phyloP scores from a whole-genome alignment of 1,139 yeast genomes.

The Petasospora rhodanensis region DNA sequence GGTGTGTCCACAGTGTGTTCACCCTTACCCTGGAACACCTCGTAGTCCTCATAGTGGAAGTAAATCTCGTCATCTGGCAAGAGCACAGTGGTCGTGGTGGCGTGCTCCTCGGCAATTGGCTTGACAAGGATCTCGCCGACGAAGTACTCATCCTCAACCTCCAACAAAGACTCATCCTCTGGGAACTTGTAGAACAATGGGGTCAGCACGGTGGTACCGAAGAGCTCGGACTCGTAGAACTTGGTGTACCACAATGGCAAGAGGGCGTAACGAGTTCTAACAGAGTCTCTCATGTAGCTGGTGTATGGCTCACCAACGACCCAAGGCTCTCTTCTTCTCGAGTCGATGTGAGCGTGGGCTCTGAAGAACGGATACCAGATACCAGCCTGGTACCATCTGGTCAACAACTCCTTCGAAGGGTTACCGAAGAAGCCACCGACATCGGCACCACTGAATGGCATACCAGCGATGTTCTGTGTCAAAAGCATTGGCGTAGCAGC shows the following conservation, averaged over 20 bases:
- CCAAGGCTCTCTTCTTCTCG: slow-evolving; percentile 92
- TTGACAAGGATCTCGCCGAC: slow-evolving; percentile 79
- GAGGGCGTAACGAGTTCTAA: slow-evolving; percentile 66
- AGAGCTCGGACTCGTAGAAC: slow-evolving; percentile 58
- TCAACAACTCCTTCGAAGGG: slow-evolving; percentile 72
- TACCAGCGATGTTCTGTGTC: slow-evolving; percentile 76
- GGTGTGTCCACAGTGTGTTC: slow-evolving; percentile 41
- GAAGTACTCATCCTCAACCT: slow-evolving; percentile 79
- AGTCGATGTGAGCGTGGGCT: slow-evolving; percentile 93
- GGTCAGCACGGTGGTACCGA: slow-evolving; percentile 67
- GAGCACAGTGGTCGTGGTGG: slow-evolving; percentile 40
- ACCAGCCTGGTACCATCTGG: slow-evolving; percentile 96
- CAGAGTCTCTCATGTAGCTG: slow-evolving; percentile 63
- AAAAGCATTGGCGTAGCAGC: slow-evolving; percentile 84
- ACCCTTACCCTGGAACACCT: slow-evolving; percentile 34
- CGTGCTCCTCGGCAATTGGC: slow-evolving; percentile 68
- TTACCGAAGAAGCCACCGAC: slow-evolving; percentile 96
- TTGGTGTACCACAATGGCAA: slow-evolving; percentile 79
- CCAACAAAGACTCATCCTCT: slow-evolving; percentile 43
- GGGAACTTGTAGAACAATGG: slow-evolving; percentile 73
- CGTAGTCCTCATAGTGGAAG: slow-evolving; percentile 50
- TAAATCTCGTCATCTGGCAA: slow-evolving; percentile 65
- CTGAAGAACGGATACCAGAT: slow-evolving; percentile 95
- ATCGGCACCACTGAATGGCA: slow-evolving; percentile 95
- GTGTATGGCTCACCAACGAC: slow-evolving; percentile 72